phyloP scores from a whole-genome alignment of 768 basidiomycete species.

The Russula lepida region DNA sequence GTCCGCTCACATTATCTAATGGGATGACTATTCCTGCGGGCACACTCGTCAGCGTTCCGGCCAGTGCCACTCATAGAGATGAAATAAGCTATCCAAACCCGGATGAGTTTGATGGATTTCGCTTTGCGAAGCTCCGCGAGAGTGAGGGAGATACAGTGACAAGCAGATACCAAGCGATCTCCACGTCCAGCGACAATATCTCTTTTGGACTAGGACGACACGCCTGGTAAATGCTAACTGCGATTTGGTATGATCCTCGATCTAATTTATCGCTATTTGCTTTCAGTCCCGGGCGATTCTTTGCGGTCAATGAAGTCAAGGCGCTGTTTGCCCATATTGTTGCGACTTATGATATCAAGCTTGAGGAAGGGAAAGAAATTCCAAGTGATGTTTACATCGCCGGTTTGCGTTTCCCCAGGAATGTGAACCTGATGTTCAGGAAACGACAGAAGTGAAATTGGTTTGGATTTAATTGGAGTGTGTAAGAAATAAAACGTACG shows the following conservation, averaged over 20 bases:
- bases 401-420: neutral
- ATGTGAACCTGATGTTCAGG: no score
- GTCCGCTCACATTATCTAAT: slow-evolving; percentile 26
- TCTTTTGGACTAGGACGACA: neutral
- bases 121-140: no score
- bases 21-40: slow-evolving; percentile 34
- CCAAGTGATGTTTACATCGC: neutral
- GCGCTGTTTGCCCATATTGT: neutral
- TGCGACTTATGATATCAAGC: neutral
- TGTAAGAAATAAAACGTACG: no score
- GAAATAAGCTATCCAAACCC: slow-evolving; percentile 36
- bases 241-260: no score
- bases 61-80: slow-evolving; percentile 32
- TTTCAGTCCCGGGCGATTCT: no score
- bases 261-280: neutral
- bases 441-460: no score
- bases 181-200: neutral
- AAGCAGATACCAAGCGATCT: no score
- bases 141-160: slow-evolving; percentile 11
- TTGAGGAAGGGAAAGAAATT: neutral
- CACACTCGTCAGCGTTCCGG: slow-evolving; percentile 29
- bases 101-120: slow-evolving; percentile 33
- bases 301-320: neutral
- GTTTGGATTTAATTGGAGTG: no score
- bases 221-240: neutral